Conservation (phyloP, 768 basidiomycete species). For the Nidularia sp. region DNA sequence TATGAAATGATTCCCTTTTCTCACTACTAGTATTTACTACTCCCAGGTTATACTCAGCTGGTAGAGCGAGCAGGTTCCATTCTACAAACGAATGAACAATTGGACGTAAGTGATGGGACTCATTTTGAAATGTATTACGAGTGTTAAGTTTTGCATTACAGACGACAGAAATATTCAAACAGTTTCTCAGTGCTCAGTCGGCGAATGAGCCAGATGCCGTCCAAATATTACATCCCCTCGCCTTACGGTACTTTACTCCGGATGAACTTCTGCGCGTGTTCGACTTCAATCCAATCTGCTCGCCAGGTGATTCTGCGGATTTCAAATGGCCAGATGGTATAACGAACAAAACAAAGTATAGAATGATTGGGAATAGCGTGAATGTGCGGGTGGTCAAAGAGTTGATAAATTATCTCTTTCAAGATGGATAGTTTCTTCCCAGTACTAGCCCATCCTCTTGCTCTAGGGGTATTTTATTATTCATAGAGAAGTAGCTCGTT, state of each 20-base stretch:
- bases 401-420: slow-evolving; percentile 57
- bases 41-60: slow-evolving; percentile 68
- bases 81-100: slow-evolving; percentile 61
- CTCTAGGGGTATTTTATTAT: no score
- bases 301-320: slow-evolving; percentile 1
- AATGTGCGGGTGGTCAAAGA: slow-evolving; percentile 69
- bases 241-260: slow-evolving; percentile 73
- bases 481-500: no score
- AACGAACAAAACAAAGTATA: slow-evolving; percentile 67
- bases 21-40: slow-evolving; percentile 1
- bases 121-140: neutral
- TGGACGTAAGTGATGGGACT: slow-evolving; percentile 45
- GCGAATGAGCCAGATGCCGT: slow-evolving; percentile 38
- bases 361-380: slow-evolving; percentile 78
- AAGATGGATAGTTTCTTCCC: slow-evolving; percentile 3
- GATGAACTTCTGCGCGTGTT: slow-evolving; percentile 68
- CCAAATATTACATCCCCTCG: slow-evolving; percentile 51
- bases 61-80: slow-evolving; percentile 79
- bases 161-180: slow-evolving; percentile 59
- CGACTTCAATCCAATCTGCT: slow-evolving; percentile 37
- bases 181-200: slow-evolving; percentile 44
- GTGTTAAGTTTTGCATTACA: slow-evolving; percentile 16
- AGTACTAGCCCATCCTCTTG: no score
- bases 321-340: slow-evolving; percentile 65
- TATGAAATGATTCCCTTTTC: slow-evolving; percentile 14